Base-by-base conservation (phyloP, 2,329 filamentous ascomycete species). In the Epichloe elymi region DNA sequence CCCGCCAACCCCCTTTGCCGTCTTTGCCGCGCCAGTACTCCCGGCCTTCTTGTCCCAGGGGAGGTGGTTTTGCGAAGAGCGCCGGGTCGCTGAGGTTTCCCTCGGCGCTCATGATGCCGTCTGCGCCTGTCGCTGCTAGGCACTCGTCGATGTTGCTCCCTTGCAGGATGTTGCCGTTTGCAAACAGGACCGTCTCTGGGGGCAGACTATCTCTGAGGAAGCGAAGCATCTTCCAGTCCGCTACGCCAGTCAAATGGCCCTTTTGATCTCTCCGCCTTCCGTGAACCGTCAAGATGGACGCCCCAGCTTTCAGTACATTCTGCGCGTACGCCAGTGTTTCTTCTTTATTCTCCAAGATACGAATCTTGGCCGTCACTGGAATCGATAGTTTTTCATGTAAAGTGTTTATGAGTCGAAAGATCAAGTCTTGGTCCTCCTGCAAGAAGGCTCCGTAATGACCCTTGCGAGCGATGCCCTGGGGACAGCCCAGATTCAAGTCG, bases 91-190 rank as follows among this genome's bases (percentile, higher is more conserved):
- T 91, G 0, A 98, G 75, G 63, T 96, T 95, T 0, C 89, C 89
- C 68, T 98, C 93, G 5, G 93, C 93, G 58, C 85, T 91, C 93
- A 98, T 97, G 48, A 98, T 81, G 17, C 79, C 93, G 65, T 98
- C 93, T 2, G 84, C 91, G 1, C 90, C 89, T 1, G 93, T 98
- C 4, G 76, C 87, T 47, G 82, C 78, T 19, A 98, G 70, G 61
- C 91, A 97, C 19, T 71, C 71, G 48, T 84, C 78, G 11, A 98
- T 72, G 63, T 98, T 91, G 0, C 74, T 82, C 53, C 85, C 76
- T 64, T 87, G 85, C 53, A 98, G 71, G 37, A 96, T 84, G 62
- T 98, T 98, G 12, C 93, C 93, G 65, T 98, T 98, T 3, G 93
- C 93, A 63, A 98, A 97, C 3, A 98, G 80, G 23, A 98, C 93